These are phyloP conservation scores for Rhytidhysteron rufulum DNA, from an alignment of 2,329 filamentous ascomycete genomes.

Conservation along the genomic window DNA sequence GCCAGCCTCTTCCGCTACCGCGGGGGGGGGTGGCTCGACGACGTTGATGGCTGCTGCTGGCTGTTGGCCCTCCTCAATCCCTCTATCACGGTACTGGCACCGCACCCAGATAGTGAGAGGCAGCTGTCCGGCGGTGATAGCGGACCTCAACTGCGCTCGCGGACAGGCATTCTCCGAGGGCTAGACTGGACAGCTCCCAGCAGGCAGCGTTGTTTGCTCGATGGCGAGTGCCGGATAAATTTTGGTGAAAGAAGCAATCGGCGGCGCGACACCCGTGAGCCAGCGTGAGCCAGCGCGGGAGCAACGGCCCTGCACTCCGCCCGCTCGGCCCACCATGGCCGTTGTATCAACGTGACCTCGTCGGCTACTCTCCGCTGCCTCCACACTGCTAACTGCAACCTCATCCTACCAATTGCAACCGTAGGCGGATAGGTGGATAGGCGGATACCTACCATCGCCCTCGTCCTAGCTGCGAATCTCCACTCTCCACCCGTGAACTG, in stretches of 20 bases:
- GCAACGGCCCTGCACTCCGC: constrained; percentile 24
- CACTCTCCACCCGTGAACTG: too few species aligned
- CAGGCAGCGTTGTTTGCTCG: neutral
- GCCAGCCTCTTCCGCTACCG: too few species aligned
- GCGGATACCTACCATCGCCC: too few species aligned
- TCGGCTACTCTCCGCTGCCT: neutral
- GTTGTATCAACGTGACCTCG: constrained; percentile 14
- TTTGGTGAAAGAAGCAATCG: constrained; percentile 23
- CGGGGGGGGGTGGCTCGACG: too few species aligned
- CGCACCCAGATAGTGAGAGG: too few species aligned
- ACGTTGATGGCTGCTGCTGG: too few species aligned
- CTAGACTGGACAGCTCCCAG: constrained; percentile 20
- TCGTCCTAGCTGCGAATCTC: neutral
- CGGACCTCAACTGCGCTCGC: constrained; percentile 29
- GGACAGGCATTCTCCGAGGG: constrained; percentile 18
- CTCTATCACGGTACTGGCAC: too few species aligned
- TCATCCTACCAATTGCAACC: too few species aligned
- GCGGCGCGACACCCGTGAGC: constrained; percentile 22
- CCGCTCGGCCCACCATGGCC: constrained; percentile 1
- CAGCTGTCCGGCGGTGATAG: constrained; percentile 22
- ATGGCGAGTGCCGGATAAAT: constrained; percentile 31
- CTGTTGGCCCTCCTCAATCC: too few species aligned
- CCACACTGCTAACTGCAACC: too few species aligned
- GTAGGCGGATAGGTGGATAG: too few species aligned
- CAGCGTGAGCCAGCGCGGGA: constrained; percentile 8